Evolutionary conservation across 805 yeast genomes (phyloP).

Genomic region (Nakazawaea laoshanensis): DNA sequence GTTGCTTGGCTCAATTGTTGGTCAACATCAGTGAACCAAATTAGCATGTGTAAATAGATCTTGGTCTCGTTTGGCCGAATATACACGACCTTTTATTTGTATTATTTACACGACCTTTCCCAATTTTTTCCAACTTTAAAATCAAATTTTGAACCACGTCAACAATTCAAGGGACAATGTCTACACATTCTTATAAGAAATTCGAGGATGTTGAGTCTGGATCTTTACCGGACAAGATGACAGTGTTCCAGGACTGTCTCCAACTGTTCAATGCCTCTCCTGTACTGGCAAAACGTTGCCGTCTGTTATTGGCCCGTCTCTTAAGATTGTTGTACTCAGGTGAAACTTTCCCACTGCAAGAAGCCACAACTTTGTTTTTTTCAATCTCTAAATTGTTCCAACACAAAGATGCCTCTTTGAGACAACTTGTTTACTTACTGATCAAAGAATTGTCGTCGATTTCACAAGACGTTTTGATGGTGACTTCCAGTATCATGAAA

Average conservation of each 20-base stretch:
- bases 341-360: constrained; percentile 78
- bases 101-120: background rate
- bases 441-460: constrained; percentile 82
- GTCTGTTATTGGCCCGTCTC: constrained; percentile 73
- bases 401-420: constrained; percentile 75
- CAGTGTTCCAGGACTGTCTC: constrained; percentile 91
- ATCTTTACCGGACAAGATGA: constrained; percentile 85
- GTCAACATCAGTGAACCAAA: constrained; percentile 38
- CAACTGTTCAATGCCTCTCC: constrained; percentile 90
- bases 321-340: constrained; percentile 79
- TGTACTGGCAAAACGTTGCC: constrained; percentile 79
- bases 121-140: background rate
- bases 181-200: constrained; percentile 77
- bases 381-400: constrained; percentile 92
- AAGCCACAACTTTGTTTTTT: constrained; percentile 88
- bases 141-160: constrained; percentile 3
- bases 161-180: constrained; percentile 52
- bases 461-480: constrained; percentile 93
- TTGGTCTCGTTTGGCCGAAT: too few relatives aligned
- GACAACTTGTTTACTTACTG: constrained; percentile 91
- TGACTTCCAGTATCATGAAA: constrained; percentile 95
- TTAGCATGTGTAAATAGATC: too few relatives aligned
- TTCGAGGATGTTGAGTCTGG: constrained; percentile 68
- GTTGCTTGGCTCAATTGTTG: constrained; percentile 78
- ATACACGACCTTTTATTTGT: background rate